A percentile compares a stretch with the other conserved stretches of the same genome.
Conservation (phyloP, 805 yeast species). For the Starmerella kuoi region DNA sequence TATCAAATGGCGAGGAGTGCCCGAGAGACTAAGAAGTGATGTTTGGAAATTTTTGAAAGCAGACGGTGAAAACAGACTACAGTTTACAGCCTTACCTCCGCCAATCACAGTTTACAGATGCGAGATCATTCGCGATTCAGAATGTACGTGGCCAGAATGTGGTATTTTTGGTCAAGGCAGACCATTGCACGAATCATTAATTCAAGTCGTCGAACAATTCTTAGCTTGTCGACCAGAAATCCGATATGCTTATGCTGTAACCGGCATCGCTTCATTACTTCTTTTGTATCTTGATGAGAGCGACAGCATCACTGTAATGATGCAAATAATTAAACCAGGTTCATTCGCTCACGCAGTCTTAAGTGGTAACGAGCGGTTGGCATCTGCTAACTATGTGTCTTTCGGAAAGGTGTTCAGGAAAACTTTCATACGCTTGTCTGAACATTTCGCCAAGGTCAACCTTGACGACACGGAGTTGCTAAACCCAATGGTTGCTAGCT, state of each 20-base stretch:
- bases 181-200: slow-evolving; percentile 29
- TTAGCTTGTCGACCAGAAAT: slow-evolving; percentile 22
- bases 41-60: slow-evolving; percentile 39
- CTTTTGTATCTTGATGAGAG: slow-evolving; percentile 31
- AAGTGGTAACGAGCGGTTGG: slow-evolving; percentile 25
- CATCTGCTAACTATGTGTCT: slow-evolving; percentile 35
- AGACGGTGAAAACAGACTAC: background rate
- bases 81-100: background rate
- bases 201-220: slow-evolving; percentile 30
- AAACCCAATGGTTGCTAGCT: slow-evolving; percentile 32
- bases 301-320: slow-evolving; percentile 33
- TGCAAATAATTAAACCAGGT: slow-evolving; percentile 30
- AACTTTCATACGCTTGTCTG: slow-evolving; percentile 36
- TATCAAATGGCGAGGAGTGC: slow-evolving; percentile 51
- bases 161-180: slow-evolving; percentile 30
- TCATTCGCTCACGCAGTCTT: slow-evolving; percentile 30
- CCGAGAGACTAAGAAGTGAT: slow-evolving; percentile 34
- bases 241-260: slow-evolving; percentile 32
- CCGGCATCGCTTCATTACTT: slow-evolving; percentile 34
- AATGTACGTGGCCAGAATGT: slow-evolving; percentile 30
- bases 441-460: slow-evolving; percentile 38
- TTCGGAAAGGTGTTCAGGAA: slow-evolving; percentile 38
- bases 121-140: slow-evolving; percentile 22
- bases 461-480: slow-evolving; percentile 36
- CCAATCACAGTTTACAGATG: background rate